These are phyloP conservation scores for Candida morakotiae DNA, from an alignment of 805 yeast genomes.

Conservation along the genomic window DNA sequence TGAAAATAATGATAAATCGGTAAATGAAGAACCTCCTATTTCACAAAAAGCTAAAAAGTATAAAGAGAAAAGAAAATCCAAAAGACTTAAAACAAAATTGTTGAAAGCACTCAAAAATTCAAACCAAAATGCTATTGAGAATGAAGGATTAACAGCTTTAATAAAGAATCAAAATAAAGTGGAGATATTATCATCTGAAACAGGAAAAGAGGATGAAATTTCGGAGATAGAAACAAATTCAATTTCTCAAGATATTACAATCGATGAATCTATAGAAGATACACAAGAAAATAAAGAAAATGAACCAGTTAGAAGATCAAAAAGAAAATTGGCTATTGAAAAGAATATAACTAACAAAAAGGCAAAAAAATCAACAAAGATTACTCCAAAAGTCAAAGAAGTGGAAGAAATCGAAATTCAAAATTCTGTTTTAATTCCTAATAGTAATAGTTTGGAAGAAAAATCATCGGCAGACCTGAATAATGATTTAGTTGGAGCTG, in stretches of 20 bases:
- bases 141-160: background rate
- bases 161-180: background rate
- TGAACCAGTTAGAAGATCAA: background rate
- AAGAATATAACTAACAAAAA: background rate
- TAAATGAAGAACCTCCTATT: background rate
- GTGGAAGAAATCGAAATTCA: background rate
- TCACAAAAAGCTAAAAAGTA: background rate
- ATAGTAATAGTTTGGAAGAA: background rate
- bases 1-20: no score
- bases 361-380: background rate
- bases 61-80: background rate
- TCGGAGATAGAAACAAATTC: slow-evolving; percentile 6
- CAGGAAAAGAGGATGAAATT: slow-evolving; percentile 5
- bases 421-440: background rate
- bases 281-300: slow-evolving; percentile 4
- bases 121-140: slow-evolving; percentile 1
- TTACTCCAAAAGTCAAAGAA: background rate
- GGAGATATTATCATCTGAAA: slow-evolving; percentile 1
- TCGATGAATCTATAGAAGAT: slow-evolving; percentile 10
- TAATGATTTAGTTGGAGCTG: background rate
- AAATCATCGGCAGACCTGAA: no score
- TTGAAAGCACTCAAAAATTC: background rate
- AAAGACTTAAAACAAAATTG: background rate
- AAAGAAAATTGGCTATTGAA: background rate
- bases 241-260: slow-evolving; percentile 5